Evolutionary conservation across 1,284 basidiomycete genomes (phyloP), one percentile per base, ranked within the genome.

Genomic region (Coniferiporia weirii): DNA sequence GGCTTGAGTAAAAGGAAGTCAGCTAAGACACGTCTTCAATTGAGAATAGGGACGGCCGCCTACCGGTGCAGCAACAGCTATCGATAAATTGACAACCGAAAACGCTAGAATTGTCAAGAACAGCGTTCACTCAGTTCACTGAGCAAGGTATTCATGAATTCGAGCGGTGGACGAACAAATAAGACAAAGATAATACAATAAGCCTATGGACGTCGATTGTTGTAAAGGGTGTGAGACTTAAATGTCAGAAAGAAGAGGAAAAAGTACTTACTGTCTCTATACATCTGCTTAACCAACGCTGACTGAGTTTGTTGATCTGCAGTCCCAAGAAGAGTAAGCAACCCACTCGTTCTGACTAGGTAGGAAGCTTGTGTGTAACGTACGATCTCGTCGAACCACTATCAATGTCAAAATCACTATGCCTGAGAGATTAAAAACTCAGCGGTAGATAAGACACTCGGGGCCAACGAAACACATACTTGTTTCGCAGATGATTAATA

Each of bases 131-230:
- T n/a, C n/a, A n/a, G n/a, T n/a, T n/a, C n/a, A n/a, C n/a, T n/a
- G n/a, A n/a, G n/a, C n/a, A n/a, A n/a, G n/a, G n/a, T n/a, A n/a
- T n/a, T n/a, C n/a, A n/a, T n/a, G n/a, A n/a, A n/a, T n/a, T n/a
- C n/a, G n/a, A n/a, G n/a, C n/a, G n/a, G n/a, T n/a, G n/a, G 34
- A 68, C 69, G 59, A 54, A 76, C 75, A 54, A n/a, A 76, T 64
- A 36, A 73, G 67, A 60, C 73, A 77, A 19, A 74, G 45, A 61
- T 76, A 77, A 61, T 74, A 79, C n/a, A 78, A 46, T 44, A 76
- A 64, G 15, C 74, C 75, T 76, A 47, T 15, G 35, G 22, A 43
- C n/a, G n/a, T n/a, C n/a, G n/a, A 43, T 13, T 34, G 10, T 13
- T 22, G 22, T n/a, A 47, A 3, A n/a, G n/a, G n/a, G n/a, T 52